A percentile compares a stretch with the other conserved stretches of the same genome.
These are phyloP conservation scores for Phialemoniopsis sp. DNA, from an alignment of 2,329 filamentous ascomycete species.

Conservation along the genomic window DNA sequence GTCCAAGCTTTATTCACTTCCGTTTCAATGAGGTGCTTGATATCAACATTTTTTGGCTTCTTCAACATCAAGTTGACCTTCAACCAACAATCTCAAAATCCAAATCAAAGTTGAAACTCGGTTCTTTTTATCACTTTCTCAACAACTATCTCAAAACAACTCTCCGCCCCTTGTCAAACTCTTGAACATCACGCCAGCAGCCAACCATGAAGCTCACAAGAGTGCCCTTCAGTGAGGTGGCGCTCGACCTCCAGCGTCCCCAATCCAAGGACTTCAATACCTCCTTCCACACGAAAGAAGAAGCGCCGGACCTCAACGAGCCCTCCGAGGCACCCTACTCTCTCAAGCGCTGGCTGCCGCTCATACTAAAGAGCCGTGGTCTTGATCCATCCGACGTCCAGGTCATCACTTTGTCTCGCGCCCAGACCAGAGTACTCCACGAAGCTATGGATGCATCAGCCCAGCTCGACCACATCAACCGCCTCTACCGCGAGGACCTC, in stretches of 20 bases:
- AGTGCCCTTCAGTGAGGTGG: no score
- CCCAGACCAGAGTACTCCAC: conserved; percentile 23
- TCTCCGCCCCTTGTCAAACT: no score
- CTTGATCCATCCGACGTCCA: conserved; percentile 19
- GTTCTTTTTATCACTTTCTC: no score
- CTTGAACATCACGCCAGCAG: no score
- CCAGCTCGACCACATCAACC: conserved; percentile 19
- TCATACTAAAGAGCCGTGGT: conserved; percentile 29
- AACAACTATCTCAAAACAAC: no score
- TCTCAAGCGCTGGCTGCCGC: conserved; percentile 35
- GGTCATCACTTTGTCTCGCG: conserved; percentile 17
- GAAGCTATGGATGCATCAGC: conserved; percentile 23
- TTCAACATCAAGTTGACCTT: no score
- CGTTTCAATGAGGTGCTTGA: no score
- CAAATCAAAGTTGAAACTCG: no score
- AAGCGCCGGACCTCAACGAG: conserved; percentile 18
- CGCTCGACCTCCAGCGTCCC: neutral
- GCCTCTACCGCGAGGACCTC: conserved; percentile 24
- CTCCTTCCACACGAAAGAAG: conserved; percentile 23
- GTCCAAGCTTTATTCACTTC: no score
- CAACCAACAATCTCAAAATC: no score
- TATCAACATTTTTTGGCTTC: no score
- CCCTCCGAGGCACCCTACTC: conserved; percentile 27
- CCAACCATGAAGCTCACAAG: no score
- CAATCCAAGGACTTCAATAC: conserved; percentile 24